phyloP scores from a whole-genome alignment of 805 yeast genomes.

The Dipodascopsis uninucleata region DNA sequence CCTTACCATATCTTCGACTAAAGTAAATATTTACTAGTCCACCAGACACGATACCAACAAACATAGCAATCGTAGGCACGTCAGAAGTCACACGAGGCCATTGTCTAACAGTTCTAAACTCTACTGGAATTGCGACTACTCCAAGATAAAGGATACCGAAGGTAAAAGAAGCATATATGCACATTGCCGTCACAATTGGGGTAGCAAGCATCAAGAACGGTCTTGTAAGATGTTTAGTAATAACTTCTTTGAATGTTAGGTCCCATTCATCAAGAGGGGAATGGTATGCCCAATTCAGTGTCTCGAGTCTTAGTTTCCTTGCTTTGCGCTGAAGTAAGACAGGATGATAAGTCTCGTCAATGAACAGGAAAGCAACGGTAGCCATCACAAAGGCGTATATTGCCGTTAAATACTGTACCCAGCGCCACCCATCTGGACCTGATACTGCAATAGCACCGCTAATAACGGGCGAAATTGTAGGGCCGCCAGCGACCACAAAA shows the following conservation, averaged over 20 bases:
- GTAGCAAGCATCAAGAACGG: slow-evolving; percentile 72
- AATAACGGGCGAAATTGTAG: slow-evolving; percentile 48
- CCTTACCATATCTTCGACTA: slow-evolving; percentile 11
- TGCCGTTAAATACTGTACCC: slow-evolving; percentile 80
- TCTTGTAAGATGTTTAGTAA: slow-evolving; percentile 68
- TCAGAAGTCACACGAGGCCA: slow-evolving; percentile 15
- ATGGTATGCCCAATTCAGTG: slow-evolving; percentile 81
- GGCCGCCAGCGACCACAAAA: slow-evolving; percentile 46
- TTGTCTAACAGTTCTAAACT: slow-evolving; percentile 31
- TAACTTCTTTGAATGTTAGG: slow-evolving; percentile 60
- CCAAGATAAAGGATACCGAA: slow-evolving; percentile 45
- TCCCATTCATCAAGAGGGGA: slow-evolving; percentile 90
- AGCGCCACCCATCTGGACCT: slow-evolving; percentile 52
- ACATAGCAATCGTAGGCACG: slow-evolving; percentile 31
- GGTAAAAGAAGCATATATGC: slow-evolving; percentile 45
- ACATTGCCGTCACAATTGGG: slow-evolving; percentile 43
- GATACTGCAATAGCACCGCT: slow-evolving; percentile 70
- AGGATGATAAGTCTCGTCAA: slow-evolving; percentile 48
- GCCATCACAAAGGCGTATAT: slow-evolving; percentile 58
- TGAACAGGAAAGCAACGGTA: slow-evolving; percentile 41
- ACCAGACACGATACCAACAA: slow-evolving; percentile 37
- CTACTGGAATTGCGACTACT: slow-evolving; percentile 42
- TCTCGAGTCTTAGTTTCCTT: slow-evolving; percentile 55
- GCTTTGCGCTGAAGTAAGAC: slow-evolving; percentile 44
- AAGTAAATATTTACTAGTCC: slow-evolving; percentile 21